Conservation (phyloP, 1,139 yeast species). For the Yamadazyma trypodendri region DNA sequence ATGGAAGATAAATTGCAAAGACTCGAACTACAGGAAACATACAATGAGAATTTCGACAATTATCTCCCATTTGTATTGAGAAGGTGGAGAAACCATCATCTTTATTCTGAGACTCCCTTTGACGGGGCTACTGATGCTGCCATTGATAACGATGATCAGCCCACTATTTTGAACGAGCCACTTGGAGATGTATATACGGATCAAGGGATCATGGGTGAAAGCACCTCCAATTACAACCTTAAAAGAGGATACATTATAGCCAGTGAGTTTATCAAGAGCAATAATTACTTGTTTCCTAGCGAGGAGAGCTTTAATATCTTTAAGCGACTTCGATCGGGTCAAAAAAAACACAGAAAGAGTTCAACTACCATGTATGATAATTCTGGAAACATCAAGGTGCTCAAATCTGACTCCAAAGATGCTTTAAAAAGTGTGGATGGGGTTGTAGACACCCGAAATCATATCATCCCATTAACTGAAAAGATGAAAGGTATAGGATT, state of each 20-base stretch:
- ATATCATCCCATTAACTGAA: constrained; percentile 33
- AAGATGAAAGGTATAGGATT: constrained; percentile 35
- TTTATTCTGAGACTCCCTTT: constrained; percentile 2
- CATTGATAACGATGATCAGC: constrained; percentile 20
- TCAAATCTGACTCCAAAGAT: constrained; percentile 10
- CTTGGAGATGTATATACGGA: constrained; percentile 8
- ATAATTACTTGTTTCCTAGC: constrained; percentile 31
- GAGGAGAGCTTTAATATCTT: constrained; percentile 31
- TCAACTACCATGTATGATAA: constrained; percentile 24
- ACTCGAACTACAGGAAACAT: constrained; percentile 36
- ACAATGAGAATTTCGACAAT: constrained; percentile 35
- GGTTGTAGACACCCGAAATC: constrained; percentile 29
- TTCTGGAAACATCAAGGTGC: constrained; percentile 22
- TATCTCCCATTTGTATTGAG: constrained; percentile 40
- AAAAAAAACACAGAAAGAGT: constrained; percentile 23
- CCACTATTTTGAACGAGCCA: constrained; percentile 23
- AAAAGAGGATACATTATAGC: constrained; percentile 33
- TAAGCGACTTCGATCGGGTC: constrained; percentile 24
- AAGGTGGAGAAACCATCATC: constrained; percentile 21
- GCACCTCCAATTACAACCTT: constrained; percentile 21
- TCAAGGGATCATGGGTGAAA: constrained; percentile 16
- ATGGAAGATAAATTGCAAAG: constrained; percentile 19
- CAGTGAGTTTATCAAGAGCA: constrained; percentile 33
- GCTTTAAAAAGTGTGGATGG: not conserved
- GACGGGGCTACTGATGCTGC: constrained; percentile 9